Conservation (phyloP, 257 asterid species). For the Marsdenia floribunda region DNA sequence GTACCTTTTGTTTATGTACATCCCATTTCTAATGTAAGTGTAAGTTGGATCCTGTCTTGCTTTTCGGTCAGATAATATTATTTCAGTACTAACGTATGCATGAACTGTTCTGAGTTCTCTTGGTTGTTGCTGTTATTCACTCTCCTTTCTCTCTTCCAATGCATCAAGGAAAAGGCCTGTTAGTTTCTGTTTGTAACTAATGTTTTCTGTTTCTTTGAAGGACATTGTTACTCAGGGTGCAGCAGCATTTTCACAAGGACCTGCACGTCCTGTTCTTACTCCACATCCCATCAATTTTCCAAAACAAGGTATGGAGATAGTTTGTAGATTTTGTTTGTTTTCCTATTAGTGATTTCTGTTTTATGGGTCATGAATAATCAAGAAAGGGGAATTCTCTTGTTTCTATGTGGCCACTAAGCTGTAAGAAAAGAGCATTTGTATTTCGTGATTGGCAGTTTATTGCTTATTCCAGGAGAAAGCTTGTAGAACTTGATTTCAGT, state of each 20-base stretch:
- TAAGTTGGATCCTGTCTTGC: not conserved
- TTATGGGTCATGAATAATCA: not conserved
- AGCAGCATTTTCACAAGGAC: conserved; percentile 53
- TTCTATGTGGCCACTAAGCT: not conserved
- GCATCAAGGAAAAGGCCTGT: not conserved
- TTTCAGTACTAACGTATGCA: not conserved
- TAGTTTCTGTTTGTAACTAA: not conserved
- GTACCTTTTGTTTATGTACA: conserved; percentile 65
- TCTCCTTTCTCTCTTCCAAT: not conserved
- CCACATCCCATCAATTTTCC: conserved; percentile 50
- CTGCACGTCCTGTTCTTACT: conserved; percentile 44
- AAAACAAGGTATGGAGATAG: conserved; percentile 59
- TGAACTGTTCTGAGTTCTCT: no score
- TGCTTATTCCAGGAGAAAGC: not conserved
- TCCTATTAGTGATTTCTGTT: not conserved
- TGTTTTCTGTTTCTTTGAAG: conserved; percentile 29
- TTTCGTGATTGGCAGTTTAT: no score
- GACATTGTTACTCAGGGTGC: conserved; percentile 43
- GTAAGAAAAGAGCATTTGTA: no score
- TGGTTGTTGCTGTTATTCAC: no score
- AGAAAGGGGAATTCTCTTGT: not conserved
- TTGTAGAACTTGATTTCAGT: not conserved
- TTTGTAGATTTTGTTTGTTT: not conserved
- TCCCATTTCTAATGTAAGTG: conserved; percentile 66
- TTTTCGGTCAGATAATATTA: not conserved